Evolutionary conservation across 1,284 basidiomycete species (phyloP), one percentile per base, ranked within the genome.

Genomic region (Sporisorium sorghi): DNA sequence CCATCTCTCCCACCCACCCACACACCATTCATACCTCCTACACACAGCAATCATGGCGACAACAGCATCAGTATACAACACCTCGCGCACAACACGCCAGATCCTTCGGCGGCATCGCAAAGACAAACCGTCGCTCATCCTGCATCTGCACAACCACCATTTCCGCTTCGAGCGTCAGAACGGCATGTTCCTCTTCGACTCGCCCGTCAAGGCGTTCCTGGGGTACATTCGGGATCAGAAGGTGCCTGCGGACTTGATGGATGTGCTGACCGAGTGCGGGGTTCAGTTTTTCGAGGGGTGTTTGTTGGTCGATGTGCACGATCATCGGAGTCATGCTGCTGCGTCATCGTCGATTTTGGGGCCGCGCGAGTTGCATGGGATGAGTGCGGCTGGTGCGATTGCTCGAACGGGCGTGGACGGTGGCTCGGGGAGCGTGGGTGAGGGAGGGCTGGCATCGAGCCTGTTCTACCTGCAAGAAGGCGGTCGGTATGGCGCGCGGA

Each of bases 111-210:
- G 82, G 9, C 76, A 84, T 63, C 67, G 79, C 17, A 81, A 82
- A 32, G 77, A 80, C 59, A 75, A 79, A 15, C 75, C 82, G 9
- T 79, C 76, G 23, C 72, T 84, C 46, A 72, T 78, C 28, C 43
- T 84, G 2, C 82, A 84, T 42, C 72, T 84, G 6, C 77, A 81
- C 62, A 70, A 75, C 33, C 68, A 78, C 24, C 75, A 77, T 40
- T 76, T 83, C 51, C 77, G 80, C 23, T 84, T 84, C 56, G 82
- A 84, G 52, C 73, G 79, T 23, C 80, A 83, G 58, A 73, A 81
- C 71, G 80, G 78, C 35, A 77, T 79, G 57, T 82, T 81, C 30
- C 61, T 80, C 30, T 81, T 78, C 51, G 81, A 83, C 21, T 72
- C 77, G n/a, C 81, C 79, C 28, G 73, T 79, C 51, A 83, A 77